phyloP scores from a whole-genome alignment of 2,329 filamentous ascomycete genomes.

The Fusarium aywerte region DNA sequence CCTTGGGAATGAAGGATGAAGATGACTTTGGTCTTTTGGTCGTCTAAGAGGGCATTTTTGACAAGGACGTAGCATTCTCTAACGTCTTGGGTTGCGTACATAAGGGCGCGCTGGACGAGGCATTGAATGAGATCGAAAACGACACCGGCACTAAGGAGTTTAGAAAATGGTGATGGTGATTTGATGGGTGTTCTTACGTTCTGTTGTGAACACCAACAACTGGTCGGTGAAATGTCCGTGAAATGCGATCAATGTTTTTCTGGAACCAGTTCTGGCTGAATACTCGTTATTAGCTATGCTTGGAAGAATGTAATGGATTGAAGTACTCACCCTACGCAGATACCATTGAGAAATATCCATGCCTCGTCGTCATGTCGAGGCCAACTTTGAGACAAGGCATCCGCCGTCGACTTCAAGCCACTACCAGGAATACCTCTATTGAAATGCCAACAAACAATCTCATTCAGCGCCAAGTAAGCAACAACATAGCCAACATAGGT shows the following conservation, averaged over 20 bases:
- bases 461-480: neutral
- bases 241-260: conserved; percentile 30
- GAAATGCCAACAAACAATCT: conserved; percentile 21
- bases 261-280: conserved; percentile 29
- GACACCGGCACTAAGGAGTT: conserved; percentile 9
- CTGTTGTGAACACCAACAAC: conserved; percentile 27
- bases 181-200: neutral
- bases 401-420: conserved; percentile 20
- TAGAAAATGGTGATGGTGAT: rapidly evolving
- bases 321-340: conserved; percentile 20
- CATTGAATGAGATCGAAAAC: conserved; percentile 32
- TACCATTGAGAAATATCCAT: conserved; percentile 37
- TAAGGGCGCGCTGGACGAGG: conserved; percentile 23
- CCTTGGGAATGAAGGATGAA: conserved; percentile 29
- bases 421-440: conserved; percentile 14
- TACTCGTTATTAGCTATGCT: neutral
- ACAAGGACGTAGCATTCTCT: conserved; percentile 28
- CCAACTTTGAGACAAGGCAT: conserved; percentile 14
- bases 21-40: conserved; percentile 21
- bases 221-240: conserved; percentile 26
- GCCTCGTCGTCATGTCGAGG: conserved; percentile 19
- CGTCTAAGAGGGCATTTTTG: conserved; percentile 22
- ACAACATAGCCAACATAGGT: conserved; percentile 7
- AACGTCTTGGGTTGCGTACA: conserved; percentile 32
- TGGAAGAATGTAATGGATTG: rapidly evolving